phyloP scores from a whole-genome alignment of 1,284 basidiomycete species.

The Ganoderma sp. region DNA sequence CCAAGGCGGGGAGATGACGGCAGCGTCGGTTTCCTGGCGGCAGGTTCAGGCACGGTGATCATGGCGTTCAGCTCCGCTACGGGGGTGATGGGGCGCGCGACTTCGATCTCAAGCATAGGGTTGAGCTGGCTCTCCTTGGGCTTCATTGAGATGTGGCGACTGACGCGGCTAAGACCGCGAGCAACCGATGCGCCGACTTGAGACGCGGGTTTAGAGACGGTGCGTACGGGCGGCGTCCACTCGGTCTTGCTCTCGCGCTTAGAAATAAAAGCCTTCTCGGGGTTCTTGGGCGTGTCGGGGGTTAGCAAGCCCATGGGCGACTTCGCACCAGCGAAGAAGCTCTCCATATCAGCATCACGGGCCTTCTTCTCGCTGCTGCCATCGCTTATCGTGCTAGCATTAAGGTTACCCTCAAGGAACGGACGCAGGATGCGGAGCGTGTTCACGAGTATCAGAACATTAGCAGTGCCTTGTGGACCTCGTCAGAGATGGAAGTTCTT shows the following conservation, averaged over 20 bases:
- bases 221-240: conserved; percentile 29
- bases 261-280: conserved; percentile 32
- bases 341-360: conserved; percentile 38
- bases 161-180: conserved; percentile 25
- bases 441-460: conserved; percentile 69
- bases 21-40: conserved; percentile 27
- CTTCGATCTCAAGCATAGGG: conserved; percentile 20
- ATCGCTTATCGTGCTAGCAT: conserved; percentile 1
- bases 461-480: conserved; percentile 55
- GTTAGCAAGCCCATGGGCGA: conserved; percentile 35
- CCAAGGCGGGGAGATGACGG: conserved; percentile 26
- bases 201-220: conserved; percentile 22
- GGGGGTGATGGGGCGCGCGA: conserved; percentile 47
- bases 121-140: conserved; percentile 24
- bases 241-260: conserved; percentile 27
- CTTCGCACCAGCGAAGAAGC: conserved; percentile 38
- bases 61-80: conserved; percentile 41
- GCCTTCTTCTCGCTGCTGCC: conserved; percentile 8
- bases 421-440: conserved; percentile 69
- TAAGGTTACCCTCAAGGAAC: conserved; percentile 44
- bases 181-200: conserved; percentile 21
- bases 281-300: conserved; percentile 29
- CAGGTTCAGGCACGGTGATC: conserved; percentile 37
- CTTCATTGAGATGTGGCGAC: conserved; percentile 27
- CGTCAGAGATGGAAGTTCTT: neutral